Evolutionary conservation across 805 yeast genomes (phyloP), one percentile per base, ranked within the genome.

Genomic region (Pichia nanzhaoensis): DNA sequence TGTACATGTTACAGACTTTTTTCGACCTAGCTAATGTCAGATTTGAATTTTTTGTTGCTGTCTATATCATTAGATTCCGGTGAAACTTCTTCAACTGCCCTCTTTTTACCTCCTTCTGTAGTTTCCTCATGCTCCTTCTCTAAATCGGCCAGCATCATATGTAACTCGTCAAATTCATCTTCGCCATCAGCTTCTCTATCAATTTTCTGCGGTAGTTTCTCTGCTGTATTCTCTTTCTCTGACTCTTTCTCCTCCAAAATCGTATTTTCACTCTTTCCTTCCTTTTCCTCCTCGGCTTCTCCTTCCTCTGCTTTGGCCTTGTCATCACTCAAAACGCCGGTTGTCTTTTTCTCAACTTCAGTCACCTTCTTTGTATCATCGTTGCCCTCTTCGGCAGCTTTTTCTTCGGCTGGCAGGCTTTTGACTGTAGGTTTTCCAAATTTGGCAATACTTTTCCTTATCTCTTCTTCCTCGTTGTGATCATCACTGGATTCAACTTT

Each of bases 101-200:
- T 38, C 19, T 38, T 38, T 20, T 27, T 38, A 28, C 19, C 16
- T 16, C 27, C 34, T 6, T 24, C 28, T 30, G 16, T 14, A 7
- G 21, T 34, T 12, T 39, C 41, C 3, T 24, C 38, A 12, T 16
- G 30, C 13, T 30, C 44, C 19, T 45, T 36, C 17, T 45, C 48
- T 12, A 45, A 21, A 34, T 45, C 41, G 2, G 42, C 44, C 21
- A 47, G 39, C 41, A 37, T 39, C 36, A 36, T 45, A 16, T 41
- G 36, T 21, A 40, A 20, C 18, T 41, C 47, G n/a, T 35, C 39
- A 19, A 16, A 20, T 16, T 46, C 44, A 17, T 30, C 42, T 9
- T 42, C 46, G 10, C 28, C 28, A 24, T 24, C 28, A 24, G 10
- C 10, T 24, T 24, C 28, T 24, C 10, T 24, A 24, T 24, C 28